Base-by-base conservation (phyloP, 176 grass and related monocot species). In the Cenchrus purpureus region DNA sequence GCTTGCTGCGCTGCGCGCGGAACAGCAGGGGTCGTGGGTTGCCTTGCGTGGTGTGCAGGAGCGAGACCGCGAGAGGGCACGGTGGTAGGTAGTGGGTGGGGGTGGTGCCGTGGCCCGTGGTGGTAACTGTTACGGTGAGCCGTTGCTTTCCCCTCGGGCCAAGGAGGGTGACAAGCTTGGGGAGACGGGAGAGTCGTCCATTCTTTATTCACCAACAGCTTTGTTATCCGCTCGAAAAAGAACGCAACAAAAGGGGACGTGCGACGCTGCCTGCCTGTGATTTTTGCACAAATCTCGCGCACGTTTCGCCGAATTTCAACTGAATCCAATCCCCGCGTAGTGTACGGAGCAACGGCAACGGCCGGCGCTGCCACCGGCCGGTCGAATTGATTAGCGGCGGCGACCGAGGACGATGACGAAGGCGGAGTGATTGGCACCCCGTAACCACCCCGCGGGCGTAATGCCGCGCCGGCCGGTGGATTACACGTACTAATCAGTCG, bases 91-190 rank as follows among this genome's bases (percentile, higher is more conserved):
- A 62, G 79, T 76, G 28, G 63, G 43, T 62, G 68, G 71, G 28
- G 63, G 43, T 52, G 57, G 49, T 40, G 37, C 37, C 37, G 70
- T 49, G 42, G 68, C 45, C 45, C 45, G 50, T 58, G 40, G 43
- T 77, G 72, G 31, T 71, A 57, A 75, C 78, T 68, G 65, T 56
- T 56, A 50, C 17, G 80, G 56, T 54, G 62, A 56, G 72, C 22
- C 16, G 80, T 37, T 72, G 56, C 86, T 88, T 83, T 84, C 81
- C 12, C 74, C 17, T 58, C 42, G 66, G 79, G 79, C 8, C 51
- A 29, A 13, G 51, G 50, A 5, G 19, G 2, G 45, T 40, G 37
- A 10, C 57, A 60, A 28, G 59, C 59, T 62, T 62, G 9, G 12
- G 10, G 65, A 3, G 50, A 2, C 37, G 37, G 25, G 25, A 25